Evolutionary conservation across 495 filamentous ascomycete species (phyloP), one percentile per base, ranked within the genome.

Genomic region (Tuber borchii): DNA sequence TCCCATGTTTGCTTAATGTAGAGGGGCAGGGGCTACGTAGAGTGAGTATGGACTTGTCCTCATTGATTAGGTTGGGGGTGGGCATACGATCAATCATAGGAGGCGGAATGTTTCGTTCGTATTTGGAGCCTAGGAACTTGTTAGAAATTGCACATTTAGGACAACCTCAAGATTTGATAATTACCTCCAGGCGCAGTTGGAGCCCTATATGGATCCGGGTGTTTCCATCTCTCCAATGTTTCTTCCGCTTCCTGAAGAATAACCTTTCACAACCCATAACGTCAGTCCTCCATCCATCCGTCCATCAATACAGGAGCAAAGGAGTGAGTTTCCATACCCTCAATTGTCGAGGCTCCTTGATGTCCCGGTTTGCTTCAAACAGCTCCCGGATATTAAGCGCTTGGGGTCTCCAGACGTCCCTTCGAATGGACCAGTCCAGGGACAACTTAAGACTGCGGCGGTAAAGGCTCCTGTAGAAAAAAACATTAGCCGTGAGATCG

Each of bases 161-260:
- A 31, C n/a, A 17, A 26, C 31, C 56, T 16, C n/a, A 31, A 31
- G 56, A 26, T 69, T 42, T 17, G n/a, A 73, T n/a, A 83, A 89
- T 79, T 88, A 96, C 95, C 95, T 88, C 95, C 95, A 26, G 95
- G 95, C 19, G 95, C 95, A 26, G 93, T 95, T 12, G 95, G 95
- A 71, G 90, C 88, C 74, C 87, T 85, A 83, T 97, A 98, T 43
- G 95, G 93, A 83, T 99, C 95, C 4, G 95, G 95, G 83, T 99
- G 96, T 84, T 97, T 97, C 94, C 94, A 99, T 80, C 89, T 92
- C 80, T 97, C 90, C 76, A 99, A 84, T 73, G 97, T 82, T 74
- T 91, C 90, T 84, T 98, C 95, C 44, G 96, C 92, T 84, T 97
- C 93, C 77, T 90, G 88, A 69, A 98, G 86, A 71, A 99, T 82